phyloP scores from a whole-genome alignment of 495 filamentous ascomycete species.

The Annulohypoxylon bovei region DNA sequence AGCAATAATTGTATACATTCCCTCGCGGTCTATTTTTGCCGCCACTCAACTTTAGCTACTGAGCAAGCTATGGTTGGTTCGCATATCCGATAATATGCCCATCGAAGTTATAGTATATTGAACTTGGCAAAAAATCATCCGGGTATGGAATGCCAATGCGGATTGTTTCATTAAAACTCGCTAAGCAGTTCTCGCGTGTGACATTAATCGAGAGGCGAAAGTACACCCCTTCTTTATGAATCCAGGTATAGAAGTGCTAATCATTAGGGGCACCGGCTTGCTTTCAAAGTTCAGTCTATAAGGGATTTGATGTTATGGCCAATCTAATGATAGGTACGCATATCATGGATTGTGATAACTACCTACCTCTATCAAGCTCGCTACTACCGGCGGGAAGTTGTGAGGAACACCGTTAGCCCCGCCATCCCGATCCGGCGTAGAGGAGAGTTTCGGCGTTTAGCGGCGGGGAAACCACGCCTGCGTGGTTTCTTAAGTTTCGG shows the following conservation, averaged over 20 bases:
- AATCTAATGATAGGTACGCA: not conserved
- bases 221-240: not conserved
- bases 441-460: not conserved
- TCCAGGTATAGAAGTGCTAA: not conserved
- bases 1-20: not conserved
- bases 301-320: not conserved
- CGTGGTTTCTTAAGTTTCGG: not conserved
- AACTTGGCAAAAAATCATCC: not conserved
- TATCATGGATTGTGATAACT: not conserved
- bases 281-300: not conserved
- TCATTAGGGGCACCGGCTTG: not conserved
- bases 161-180: not conserved
- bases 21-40: not conserved
- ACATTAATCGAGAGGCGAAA: not conserved
- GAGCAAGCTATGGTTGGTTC: not conserved
- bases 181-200: not conserved
- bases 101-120: not conserved
- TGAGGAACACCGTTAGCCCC: not conserved
- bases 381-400: not conserved
- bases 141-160: not conserved
- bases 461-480: not conserved
- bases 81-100: not conserved
- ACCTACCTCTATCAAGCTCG: not conserved
- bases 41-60: not conserved
- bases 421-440: slow-evolving; percentile 1